phyloP scores from a whole-genome alignment of 371 early-diverging fungal genomes.

The Funneliformis caledonium region DNA sequence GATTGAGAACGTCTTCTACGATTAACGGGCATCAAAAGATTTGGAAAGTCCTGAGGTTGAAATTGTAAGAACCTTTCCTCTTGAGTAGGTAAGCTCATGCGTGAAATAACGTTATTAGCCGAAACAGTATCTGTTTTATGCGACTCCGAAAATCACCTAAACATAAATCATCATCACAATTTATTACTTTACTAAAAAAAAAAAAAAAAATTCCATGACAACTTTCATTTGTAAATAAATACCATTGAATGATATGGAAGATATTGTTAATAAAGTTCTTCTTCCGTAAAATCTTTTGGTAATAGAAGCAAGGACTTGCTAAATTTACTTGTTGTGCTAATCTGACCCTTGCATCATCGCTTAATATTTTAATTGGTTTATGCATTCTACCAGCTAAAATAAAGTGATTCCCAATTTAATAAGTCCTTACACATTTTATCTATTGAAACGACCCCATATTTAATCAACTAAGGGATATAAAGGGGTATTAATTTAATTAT shows the following conservation, averaged over 20 bases:
- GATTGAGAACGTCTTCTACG: too few species aligned
- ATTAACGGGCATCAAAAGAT: too few species aligned
- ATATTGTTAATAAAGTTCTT: conserved; percentile 86
- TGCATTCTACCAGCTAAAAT: conserved; percentile 95
- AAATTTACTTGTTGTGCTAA: conserved; percentile 88
- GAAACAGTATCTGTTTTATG: too few species aligned
- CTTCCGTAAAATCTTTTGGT: conserved; percentile 80
- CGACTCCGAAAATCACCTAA: conserved; percentile 81
- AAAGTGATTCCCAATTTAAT: conserved; percentile 92
- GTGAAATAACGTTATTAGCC: too few species aligned
- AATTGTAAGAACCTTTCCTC: too few species aligned
- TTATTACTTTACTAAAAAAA: background rate
- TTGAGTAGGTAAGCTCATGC: too few species aligned
- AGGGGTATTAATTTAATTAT: background rate
- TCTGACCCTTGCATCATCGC: conserved; percentile 86
- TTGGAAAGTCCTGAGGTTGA: too few species aligned
- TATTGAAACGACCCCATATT: conserved; percentile 96
- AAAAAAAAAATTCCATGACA: background rate
- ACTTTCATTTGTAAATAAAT: background rate
- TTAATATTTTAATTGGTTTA: conserved; percentile 90
- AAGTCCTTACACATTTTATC: conserved; percentile 85
- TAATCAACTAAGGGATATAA: conserved; percentile 62
- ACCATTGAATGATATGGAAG: conserved; percentile 81
- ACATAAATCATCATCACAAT: background rate
- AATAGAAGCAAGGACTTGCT: conserved; percentile 81